Conservation (phyloP, 257 asterid genomes). For the Plantago major region DNA sequence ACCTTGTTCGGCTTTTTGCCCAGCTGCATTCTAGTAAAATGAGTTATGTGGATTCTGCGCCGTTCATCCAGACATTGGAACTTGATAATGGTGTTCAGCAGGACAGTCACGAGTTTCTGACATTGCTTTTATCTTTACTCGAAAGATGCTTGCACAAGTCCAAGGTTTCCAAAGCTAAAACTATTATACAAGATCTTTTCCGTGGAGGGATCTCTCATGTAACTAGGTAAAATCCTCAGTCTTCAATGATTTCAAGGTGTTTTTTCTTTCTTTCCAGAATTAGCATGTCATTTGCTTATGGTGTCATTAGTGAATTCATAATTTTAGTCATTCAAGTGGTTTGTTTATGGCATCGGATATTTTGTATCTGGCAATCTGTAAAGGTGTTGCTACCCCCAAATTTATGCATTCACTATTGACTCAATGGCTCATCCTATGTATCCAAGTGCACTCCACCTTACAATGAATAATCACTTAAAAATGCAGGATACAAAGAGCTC, state of each 20-base stretch:
- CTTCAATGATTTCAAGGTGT: neutral
- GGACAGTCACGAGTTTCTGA: constrained; percentile 96
- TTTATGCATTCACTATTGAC: too few species aligned
- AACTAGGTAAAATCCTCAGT: constrained; percentile 47
- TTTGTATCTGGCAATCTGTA: too few species aligned
- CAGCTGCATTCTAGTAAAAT: constrained; percentile 82
- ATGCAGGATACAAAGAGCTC: too few species aligned
- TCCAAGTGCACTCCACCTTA: too few species aligned
- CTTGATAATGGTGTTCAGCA: constrained; percentile 96
- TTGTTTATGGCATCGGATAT: too few species aligned
- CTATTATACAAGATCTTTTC: constrained; percentile 83
- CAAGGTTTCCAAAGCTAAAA: constrained; percentile 61
- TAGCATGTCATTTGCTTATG: too few species aligned
- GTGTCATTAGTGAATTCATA: too few species aligned
- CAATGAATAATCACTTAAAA: too few species aligned
- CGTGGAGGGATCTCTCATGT: constrained; percentile 98
- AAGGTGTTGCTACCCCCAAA: too few species aligned
- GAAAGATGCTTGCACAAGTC: constrained; percentile 83
- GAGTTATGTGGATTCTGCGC: constrained; percentile 97
- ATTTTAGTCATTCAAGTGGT: too few species aligned
- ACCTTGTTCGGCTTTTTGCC: constrained; percentile 78
- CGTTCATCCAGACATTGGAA: constrained; percentile 83
- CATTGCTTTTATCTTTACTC: constrained; percentile 85
- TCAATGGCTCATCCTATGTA: too few species aligned
- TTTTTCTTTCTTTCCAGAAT: too few species aligned